Conservation (phyloP, 805 yeast genomes). For the Kregervanrija delftensis region DNA sequence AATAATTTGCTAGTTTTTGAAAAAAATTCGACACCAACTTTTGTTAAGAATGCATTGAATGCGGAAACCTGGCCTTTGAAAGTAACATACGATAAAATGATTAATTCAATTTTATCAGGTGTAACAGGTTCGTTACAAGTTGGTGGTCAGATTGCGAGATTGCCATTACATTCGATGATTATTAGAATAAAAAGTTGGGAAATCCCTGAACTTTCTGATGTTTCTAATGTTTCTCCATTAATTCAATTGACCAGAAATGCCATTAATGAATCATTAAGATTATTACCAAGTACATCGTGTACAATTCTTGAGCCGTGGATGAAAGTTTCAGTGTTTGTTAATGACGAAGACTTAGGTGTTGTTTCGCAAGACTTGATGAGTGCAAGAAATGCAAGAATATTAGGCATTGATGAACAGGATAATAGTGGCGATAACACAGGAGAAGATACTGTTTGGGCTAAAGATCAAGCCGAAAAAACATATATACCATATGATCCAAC, state of each 20-base stretch:
- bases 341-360: constrained; percentile 68
- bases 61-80: constrained; percentile 40
- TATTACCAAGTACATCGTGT: constrained; percentile 27
- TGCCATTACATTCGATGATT: constrained; percentile 54
- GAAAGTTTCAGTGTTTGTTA: constrained; percentile 62
- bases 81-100: constrained; percentile 39
- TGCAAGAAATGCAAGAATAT: constrained; percentile 67
- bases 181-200: constrained; percentile 47
- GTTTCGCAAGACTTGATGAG: constrained; percentile 82
- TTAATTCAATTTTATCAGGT: constrained; percentile 53
- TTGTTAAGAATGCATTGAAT: constrained; percentile 16
- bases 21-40: constrained; percentile 17
- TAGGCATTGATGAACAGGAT: constrained; percentile 43
- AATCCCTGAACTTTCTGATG: constrained; percentile 41
- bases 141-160: constrained; percentile 56
- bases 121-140: constrained; percentile 53
- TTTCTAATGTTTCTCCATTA: constrained; percentile 31
- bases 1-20: constrained; percentile 41
- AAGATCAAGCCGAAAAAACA: constrained; percentile 50
- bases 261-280: constrained; percentile 31
- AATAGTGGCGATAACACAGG: constrained; percentile 9
- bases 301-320: constrained; percentile 82
- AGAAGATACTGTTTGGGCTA: constrained; percentile 39
- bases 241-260: constrained; percentile 41
- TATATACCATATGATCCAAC: constrained; percentile 80